These are phyloP conservation scores for Candida michaelii DNA, from an alignment of 805 yeast species.

Conservation along the genomic window DNA sequence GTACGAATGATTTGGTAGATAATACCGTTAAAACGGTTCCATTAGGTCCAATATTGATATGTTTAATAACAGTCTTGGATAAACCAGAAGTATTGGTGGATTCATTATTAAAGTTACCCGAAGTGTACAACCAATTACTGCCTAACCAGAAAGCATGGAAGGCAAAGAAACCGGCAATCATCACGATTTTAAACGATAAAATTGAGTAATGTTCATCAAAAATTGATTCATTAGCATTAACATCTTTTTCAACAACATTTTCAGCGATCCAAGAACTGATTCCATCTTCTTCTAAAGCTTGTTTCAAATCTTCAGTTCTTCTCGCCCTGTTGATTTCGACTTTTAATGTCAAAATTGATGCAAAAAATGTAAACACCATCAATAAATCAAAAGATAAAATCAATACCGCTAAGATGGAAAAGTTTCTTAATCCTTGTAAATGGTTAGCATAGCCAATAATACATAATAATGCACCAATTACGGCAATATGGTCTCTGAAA, in stretches of 20 bases:
- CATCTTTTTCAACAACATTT: constrained; percentile 55
- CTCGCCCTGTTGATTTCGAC: constrained; percentile 86
- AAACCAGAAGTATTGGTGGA: constrained; percentile 20
- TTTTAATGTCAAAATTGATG: constrained; percentile 82
- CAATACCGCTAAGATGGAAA: constrained; percentile 71
- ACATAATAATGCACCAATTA: constrained; percentile 67
- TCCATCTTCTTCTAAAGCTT: constrained; percentile 91
- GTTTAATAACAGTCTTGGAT: constrained; percentile 42
- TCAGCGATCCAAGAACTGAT: constrained; percentile 68
- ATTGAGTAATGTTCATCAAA: constrained; percentile 33
- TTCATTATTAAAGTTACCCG: constrained; percentile 1
- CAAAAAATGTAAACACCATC: constrained; percentile 74
- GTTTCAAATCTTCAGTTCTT: constrained; percentile 72
- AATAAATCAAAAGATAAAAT: constrained; percentile 70
- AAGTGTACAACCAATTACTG: constrained; percentile 61
- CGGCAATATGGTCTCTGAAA: constrained; percentile 74
- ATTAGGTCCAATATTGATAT: constrained; percentile 44
- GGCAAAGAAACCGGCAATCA: constrained; percentile 58
- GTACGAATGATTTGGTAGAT: constrained; percentile 58
- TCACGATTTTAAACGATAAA: constrained; percentile 57
- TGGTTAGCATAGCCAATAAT: constrained; percentile 64
- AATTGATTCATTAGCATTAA: constrained; percentile 19
- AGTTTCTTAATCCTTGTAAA: constrained; percentile 73
- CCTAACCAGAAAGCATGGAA: constrained; percentile 70
- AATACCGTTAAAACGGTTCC: constrained; percentile 59